These are phyloP conservation scores for Iris macrosiphon DNA, from an alignment of 106 monocot species.

Conservation along the genomic window DNA sequence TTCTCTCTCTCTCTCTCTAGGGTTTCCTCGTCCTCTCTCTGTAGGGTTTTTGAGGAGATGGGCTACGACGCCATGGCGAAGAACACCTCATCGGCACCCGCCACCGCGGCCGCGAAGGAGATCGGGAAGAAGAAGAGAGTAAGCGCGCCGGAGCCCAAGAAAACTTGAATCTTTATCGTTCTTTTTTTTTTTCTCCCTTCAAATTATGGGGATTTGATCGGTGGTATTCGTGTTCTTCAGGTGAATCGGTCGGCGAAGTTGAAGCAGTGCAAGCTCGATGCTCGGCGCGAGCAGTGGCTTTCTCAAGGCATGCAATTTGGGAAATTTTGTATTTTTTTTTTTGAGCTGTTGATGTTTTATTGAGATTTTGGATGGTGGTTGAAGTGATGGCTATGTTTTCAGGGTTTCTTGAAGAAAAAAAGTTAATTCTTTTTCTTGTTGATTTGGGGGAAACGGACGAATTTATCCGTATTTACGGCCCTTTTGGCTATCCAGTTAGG, in stretches of 20 bases:
- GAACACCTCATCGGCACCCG: conserved; percentile 15
- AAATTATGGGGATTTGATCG: neutral
- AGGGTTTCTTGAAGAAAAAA: too few species aligned
- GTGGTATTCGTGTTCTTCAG: neutral
- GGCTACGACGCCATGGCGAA: conserved; percentile 34
- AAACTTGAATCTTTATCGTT: neutral
- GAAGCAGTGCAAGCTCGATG: conserved; percentile 76
- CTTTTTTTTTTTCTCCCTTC: neutral
- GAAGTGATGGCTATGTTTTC: too few species aligned
- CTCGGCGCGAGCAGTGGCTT: conserved; percentile 65
- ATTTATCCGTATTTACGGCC: too few species aligned
- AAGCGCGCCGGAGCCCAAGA: conserved; percentile 1
- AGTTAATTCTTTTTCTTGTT: too few species aligned
- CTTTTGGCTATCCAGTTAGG: too few species aligned
- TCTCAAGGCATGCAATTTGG: conserved; percentile 73
- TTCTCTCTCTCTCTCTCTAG: too few species aligned
- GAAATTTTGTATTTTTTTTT: neutral
- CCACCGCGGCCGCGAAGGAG: conserved; percentile 5
- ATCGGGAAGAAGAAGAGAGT: conserved; percentile 61
- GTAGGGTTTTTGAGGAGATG: conserved; percentile 8
- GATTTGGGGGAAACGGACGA: too few species aligned
- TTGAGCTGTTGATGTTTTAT: too few species aligned
- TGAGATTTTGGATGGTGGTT: too few species aligned
- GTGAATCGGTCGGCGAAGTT: conserved; percentile 47
- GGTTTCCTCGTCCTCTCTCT: too few species aligned